Evolutionary conservation across 495 filamentous ascomycete species (phyloP), one percentile per base, ranked within the genome.

Genomic region (Talaromyces adpressus): DNA sequence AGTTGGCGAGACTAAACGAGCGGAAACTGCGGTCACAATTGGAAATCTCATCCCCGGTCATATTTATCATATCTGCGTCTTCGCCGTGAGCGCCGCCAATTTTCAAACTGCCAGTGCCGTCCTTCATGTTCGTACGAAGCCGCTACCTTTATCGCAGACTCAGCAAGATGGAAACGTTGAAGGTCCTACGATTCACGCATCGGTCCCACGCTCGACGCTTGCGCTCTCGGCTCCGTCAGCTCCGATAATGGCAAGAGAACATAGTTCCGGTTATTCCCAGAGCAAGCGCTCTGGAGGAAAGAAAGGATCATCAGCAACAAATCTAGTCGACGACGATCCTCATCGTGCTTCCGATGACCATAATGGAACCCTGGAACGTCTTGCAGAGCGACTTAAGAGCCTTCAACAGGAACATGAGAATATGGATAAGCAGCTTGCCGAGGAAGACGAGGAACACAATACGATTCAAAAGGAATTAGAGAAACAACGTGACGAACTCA

Each of bases 1-100:
- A 96, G 93, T 95, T 60, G 93, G 93, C 66, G 91, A 96, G 70
- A 90, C 91, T 16, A 85, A 86, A 68, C 85, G 88, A 66, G 84
- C 88, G 63, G 94, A 98, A 76, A 91, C 92, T 2, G 91, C 92
- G 20, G 91, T 98, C 59, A 92, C 90, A 58, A 91, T 98, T 61
- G 88, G 85, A 6, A 89, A 91, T 45, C 80, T 98, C 16, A 86
- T 90, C 63, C 91, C 94, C 0, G 84, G 90, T 57, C 89, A 89
- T 70, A 95, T 90, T 64, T 98, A 98, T 75, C 92, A 92, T 64
- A 87, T 98, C 12, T 87, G 95, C 59, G 91, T 97, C 47, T 88
- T 97, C 65, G 91, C 92, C 9, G 86, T 94, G 29, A 95, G 92
- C 57, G 84, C 88, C 6, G 89, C 91, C 62, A 93, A 94, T 72